Evolutionary conservation across 495 filamentous ascomycete genomes (phyloP).

Genomic region (Penicillium argentinense): DNA sequence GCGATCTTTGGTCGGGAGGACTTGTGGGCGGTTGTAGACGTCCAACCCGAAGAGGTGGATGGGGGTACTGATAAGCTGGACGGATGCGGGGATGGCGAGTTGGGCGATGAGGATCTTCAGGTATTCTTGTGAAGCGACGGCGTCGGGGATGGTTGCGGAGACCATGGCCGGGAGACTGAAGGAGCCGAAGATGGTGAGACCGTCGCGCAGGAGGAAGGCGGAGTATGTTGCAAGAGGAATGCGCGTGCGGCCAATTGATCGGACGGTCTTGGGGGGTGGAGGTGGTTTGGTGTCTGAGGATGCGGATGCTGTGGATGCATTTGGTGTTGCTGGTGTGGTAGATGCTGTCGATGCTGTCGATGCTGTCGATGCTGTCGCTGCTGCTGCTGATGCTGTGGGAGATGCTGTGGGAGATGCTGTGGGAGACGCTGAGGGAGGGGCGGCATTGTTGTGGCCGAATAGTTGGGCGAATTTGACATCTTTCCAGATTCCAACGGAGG

Average conservation of each 20-base stretch:
- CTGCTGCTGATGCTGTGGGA: conserved; percentile 32
- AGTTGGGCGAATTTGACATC: conserved; percentile 47
- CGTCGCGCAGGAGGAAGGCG: conserved; percentile 77
- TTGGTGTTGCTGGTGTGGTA: neutral
- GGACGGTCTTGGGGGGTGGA: conserved; percentile 26
- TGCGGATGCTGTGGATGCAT: conserved; percentile 29
- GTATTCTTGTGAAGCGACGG: conserved; percentile 34
- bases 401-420: neutral
- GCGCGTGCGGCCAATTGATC: conserved; percentile 41
- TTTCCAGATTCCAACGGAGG: conserved; percentile 44
- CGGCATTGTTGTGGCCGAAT: conserved; percentile 34
- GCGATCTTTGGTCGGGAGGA: conserved; percentile 51
- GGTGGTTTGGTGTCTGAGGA: conserved; percentile 39
- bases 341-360: conserved; percentile 3
- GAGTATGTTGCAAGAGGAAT: conserved; percentile 52
- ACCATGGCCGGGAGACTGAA: conserved; percentile 71
- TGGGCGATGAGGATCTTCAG: conserved; percentile 58
- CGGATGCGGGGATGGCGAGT: conserved; percentile 71
- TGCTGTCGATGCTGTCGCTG: conserved; percentile 16
- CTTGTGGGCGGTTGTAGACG: conserved; percentile 67
- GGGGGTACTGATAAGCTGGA: conserved; percentile 79
- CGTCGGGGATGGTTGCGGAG: conserved; percentile 37
- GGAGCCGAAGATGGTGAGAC: conserved; percentile 81
- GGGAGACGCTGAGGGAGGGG: conserved; percentile 1
- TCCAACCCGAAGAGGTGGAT: conserved; percentile 84